Evolutionary conservation across 2,329 filamentous ascomycete genomes (phyloP).

Genomic region (Paramyrothecium roridum): DNA sequence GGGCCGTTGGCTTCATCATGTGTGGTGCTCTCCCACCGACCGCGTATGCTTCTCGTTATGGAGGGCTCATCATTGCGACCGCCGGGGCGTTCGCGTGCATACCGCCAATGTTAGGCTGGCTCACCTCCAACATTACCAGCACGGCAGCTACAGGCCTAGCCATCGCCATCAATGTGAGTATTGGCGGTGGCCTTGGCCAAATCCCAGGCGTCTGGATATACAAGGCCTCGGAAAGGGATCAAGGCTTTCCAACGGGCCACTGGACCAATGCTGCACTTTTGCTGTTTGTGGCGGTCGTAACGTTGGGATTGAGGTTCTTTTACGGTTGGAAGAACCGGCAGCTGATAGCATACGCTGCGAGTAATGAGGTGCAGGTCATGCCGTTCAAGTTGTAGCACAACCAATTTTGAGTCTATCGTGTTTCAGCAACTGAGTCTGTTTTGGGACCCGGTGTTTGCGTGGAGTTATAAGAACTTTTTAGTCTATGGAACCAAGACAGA

Average conservation of each 20-base stretch:
- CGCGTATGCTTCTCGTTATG: constrained; percentile 61
- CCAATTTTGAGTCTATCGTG: background rate
- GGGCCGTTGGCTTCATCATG: constrained; percentile 51
- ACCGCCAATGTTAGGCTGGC: constrained; percentile 68
- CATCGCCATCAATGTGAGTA: constrained; percentile 67
- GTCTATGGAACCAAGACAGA: too few relatives aligned
- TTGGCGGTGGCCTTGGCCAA: constrained; percentile 65
- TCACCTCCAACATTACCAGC: constrained; percentile 64
- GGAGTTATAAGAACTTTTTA: too few relatives aligned
- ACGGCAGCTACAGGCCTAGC: constrained; percentile 65
- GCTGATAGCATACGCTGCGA: constrained; percentile 25
- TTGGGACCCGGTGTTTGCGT: background rate
- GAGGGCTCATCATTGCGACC: constrained; percentile 65
- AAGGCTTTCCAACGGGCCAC: constrained; percentile 68
- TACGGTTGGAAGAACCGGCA: constrained; percentile 47
- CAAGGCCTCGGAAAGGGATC: constrained; percentile 55
- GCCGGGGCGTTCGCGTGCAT: constrained; percentile 67
- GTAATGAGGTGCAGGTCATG: constrained; percentile 28
- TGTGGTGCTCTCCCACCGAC: constrained; percentile 61
- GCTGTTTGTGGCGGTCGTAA: constrained; percentile 54
- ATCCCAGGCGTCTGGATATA: constrained; percentile 75
- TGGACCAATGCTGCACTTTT: constrained; percentile 62
- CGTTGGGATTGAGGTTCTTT: constrained; percentile 50
- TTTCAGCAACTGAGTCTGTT: background rate
- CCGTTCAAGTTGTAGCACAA: constrained; percentile 35